Evolutionary conservation across 345 rosid genomes (phyloP).

Genomic region (Acer negundo): DNA sequence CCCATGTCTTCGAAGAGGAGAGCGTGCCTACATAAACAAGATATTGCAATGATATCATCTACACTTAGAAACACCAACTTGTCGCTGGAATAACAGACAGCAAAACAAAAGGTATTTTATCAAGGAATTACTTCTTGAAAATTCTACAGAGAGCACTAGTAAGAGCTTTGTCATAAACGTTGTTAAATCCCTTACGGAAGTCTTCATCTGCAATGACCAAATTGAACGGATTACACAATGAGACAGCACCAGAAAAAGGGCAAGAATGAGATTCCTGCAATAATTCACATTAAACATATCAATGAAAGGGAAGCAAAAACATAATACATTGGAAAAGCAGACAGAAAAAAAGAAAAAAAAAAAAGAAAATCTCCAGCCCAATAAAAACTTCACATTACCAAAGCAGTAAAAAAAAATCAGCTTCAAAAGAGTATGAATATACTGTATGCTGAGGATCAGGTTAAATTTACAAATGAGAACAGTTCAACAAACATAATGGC

Average conservation of each 20-base stretch:
- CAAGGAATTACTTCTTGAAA: slow-evolving; percentile 56
- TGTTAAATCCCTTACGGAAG: slow-evolving; percentile 90
- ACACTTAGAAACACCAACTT: slow-evolving; percentile 17
- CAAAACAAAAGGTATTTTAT: slow-evolving; percentile 19
- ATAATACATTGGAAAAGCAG: neutral
- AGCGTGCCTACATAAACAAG: slow-evolving; percentile 59
- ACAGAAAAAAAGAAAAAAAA: neutral
- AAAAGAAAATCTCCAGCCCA: too few relatives aligned
- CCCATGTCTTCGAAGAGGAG: slow-evolving; percentile 83
- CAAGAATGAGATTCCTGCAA: slow-evolving; percentile 71
- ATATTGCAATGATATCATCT: slow-evolving; percentile 2
- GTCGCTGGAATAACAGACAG: slow-evolving; percentile 13
- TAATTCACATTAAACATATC: slow-evolving; percentile 11
- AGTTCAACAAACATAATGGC: too few relatives aligned
- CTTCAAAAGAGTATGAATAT: too few relatives aligned
- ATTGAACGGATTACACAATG: slow-evolving; percentile 93
- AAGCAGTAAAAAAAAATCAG: too few relatives aligned
- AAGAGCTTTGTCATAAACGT: slow-evolving; percentile 78
- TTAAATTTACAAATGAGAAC: neutral
- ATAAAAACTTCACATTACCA: too few relatives aligned
- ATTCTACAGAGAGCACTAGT: slow-evolving; percentile 64
- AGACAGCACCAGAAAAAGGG: slow-evolving; percentile 76
- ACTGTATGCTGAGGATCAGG: neutral
- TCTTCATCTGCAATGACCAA: slow-evolving; percentile 89
- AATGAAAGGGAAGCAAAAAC: slow-evolving; percentile 3